phyloP scores from a whole-genome alignment of 805 yeast species.

The Starmerella khaoyaiensis region DNA sequence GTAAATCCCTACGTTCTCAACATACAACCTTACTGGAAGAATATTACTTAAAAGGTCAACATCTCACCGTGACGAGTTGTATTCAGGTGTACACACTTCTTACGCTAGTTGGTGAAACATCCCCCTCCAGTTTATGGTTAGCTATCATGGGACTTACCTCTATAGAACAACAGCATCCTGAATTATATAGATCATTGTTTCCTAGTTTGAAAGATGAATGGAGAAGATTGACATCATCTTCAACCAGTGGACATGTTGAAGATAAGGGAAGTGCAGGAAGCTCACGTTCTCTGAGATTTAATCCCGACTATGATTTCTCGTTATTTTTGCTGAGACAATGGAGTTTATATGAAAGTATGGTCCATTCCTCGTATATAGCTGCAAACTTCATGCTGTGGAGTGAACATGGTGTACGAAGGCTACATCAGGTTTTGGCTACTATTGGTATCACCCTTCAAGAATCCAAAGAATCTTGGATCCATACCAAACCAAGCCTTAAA shows the following conservation, averaged over 20 bases:
- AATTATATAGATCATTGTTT: conserved; percentile 53
- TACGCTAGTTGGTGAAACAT: conserved; percentile 72
- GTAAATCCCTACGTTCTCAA: conserved; percentile 14
- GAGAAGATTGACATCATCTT: conserved; percentile 36
- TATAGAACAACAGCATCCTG: conserved; percentile 55
- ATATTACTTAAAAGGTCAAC: conserved; percentile 77
- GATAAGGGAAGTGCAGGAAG: conserved; percentile 16
- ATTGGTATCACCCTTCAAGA: conserved; percentile 87
- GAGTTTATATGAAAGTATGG: conserved; percentile 81
- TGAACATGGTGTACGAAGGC: conserved; percentile 73
- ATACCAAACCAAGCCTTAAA: conserved; percentile 71
- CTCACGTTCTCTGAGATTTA: conserved; percentile 32
- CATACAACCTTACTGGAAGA: conserved; percentile 45
- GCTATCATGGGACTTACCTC: conserved; percentile 82
- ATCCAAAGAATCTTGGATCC: conserved; percentile 88
- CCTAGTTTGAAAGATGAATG: conserved; percentile 79
- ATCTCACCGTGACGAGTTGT: conserved; percentile 59
- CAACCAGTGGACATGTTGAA: too few species aligned
- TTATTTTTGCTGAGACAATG: conserved; percentile 81
- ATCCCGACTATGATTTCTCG: conserved; percentile 71
- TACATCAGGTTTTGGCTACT: conserved; percentile 85
- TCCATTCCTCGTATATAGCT: conserved; percentile 81
- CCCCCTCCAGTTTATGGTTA: conserved; percentile 60
- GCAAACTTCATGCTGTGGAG: conserved; percentile 81
- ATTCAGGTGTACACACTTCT: conserved; percentile 69